phyloP scores from a whole-genome alignment of 352 stramenopile species.

The Phytophthora palmivora region DNA sequence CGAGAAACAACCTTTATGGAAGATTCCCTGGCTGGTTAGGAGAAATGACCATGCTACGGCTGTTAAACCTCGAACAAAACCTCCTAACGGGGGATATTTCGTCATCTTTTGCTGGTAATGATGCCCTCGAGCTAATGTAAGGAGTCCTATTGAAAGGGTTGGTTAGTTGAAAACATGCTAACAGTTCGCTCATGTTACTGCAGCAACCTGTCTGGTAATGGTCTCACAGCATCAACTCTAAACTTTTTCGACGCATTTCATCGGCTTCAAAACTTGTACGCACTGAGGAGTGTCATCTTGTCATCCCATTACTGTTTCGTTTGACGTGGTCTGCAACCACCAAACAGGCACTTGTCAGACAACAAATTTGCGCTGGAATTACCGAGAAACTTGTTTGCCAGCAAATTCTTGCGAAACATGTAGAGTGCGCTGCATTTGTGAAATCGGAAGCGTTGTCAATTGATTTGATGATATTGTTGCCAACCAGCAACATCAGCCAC shows the following conservation, averaged over 20 bases:
- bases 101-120: slow-evolving; percentile 60
- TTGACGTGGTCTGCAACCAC: too few relatives aligned
- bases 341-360: slow-evolving; percentile 51
- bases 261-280: slow-evolving; percentile 49
- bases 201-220: slow-evolving; percentile 54
- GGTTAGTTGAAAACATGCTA: background rate
- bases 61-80: slow-evolving; percentile 67
- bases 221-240: slow-evolving; percentile 36
- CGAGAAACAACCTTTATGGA: slow-evolving; percentile 57
- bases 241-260: slow-evolving; percentile 47
- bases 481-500: slow-evolving; percentile 55
- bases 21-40: slow-evolving; percentile 66
- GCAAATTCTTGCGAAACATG: slow-evolving; percentile 56
- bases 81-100: slow-evolving; percentile 50
- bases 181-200: background rate
- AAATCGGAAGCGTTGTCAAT: background rate
- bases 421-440: slow-evolving; percentile 19
- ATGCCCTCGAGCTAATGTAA: slow-evolving; percentile 71
- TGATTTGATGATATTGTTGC: background rate
- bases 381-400: slow-evolving; percentile 46
- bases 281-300: background rate
- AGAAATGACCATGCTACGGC: slow-evolving; percentile 66
- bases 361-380: slow-evolving; percentile 55
- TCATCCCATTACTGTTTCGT: too few relatives aligned
- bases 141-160: too few relatives aligned